A percentile compares a stretch with the other conserved stretches of the same genome.
Conservation (phyloP, 2,329 filamentous ascomycete genomes). For the Cercospora sesami region DNA sequence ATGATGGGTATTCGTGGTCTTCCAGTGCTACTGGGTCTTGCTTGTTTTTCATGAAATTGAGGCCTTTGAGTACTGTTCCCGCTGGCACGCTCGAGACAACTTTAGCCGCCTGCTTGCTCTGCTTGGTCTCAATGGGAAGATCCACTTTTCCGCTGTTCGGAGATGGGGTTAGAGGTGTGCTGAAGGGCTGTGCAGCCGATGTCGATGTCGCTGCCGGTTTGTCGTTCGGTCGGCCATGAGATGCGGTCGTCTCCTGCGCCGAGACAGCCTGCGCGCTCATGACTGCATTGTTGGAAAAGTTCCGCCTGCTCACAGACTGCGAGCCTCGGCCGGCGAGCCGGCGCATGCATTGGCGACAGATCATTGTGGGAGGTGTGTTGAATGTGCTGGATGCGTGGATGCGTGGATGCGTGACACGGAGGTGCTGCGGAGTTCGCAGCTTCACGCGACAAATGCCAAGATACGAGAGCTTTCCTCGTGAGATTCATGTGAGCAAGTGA, state of each 20-base stretch:
- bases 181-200: constrained; percentile 50
- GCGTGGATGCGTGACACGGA: not conserved
- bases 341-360: constrained; percentile 36
- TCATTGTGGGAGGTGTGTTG: constrained; percentile 29
- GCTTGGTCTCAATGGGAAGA: constrained; percentile 33
- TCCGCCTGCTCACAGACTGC: constrained; percentile 7
- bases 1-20: constrained; percentile 75
- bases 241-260: constrained; percentile 34
- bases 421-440: not conserved
- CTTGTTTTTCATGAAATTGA: constrained; percentile 75
- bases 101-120: constrained; percentile 30
- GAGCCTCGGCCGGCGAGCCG: constrained; percentile 29
- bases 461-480: not conserved
- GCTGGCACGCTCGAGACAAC: constrained; percentile 53
- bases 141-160: constrained; percentile 33
- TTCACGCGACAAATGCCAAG: constrained; percentile 1
- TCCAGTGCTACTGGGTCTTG: constrained; percentile 71
- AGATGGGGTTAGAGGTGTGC: constrained; percentile 41
- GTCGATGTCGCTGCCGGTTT: constrained; percentile 48
- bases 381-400: not conserved
- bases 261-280: constrained; percentile 31
- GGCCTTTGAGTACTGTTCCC: constrained; percentile 69
- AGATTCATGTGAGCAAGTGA: not conserved
- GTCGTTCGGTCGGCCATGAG: constrained; percentile 37
- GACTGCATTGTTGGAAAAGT: constrained; percentile 23